phyloP scores from a whole-genome alignment of 148 eudicot genomes.

The Heliosperma pusillum region DNA sequence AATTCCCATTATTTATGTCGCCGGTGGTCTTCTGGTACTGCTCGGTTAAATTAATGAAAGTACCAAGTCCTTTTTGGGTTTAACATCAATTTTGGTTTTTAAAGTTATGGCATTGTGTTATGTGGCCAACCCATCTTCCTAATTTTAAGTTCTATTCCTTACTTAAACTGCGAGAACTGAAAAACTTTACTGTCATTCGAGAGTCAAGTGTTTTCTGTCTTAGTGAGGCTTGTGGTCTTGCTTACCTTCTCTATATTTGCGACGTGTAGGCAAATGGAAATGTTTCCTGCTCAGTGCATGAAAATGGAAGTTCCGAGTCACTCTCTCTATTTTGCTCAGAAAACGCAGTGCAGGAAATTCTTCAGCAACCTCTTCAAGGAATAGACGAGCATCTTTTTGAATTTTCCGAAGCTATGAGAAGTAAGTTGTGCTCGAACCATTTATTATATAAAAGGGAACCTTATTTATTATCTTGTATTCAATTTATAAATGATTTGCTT shows the following conservation, averaged over 20 bases:
- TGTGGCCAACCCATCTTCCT: too few relatives aligned
- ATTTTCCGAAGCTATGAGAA: conserved; percentile 64
- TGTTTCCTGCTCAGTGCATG: conserved; percentile 17
- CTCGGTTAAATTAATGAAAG: too few relatives aligned
- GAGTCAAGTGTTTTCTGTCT: neutral
- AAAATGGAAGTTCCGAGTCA: conserved; percentile 29
- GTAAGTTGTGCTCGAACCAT: conserved; percentile 39
- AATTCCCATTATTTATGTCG: too few relatives aligned
- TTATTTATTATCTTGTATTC: neutral
- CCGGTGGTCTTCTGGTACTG: too few relatives aligned
- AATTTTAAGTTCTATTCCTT: neutral
- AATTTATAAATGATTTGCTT: conserved; percentile 19
- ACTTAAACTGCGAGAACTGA: neutral
- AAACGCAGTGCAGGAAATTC: conserved; percentile 30
- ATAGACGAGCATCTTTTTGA: conserved; percentile 36
- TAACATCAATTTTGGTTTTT: too few relatives aligned
- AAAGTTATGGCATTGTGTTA: too few relatives aligned
- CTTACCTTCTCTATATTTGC: neutral
- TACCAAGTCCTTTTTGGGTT: too few relatives aligned
- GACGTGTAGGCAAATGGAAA: conserved; percentile 24
- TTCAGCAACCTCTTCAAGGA: conserved; percentile 35
- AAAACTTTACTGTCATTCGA: neutral
- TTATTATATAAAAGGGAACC: neutral
- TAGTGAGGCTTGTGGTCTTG: neutral
- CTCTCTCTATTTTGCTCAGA: conserved; percentile 26